Evolutionary conservation across 352 stramenopile species (phyloP), one percentile per base, ranked within the genome.

Genomic region (Phytophthora boehmeriae): DNA sequence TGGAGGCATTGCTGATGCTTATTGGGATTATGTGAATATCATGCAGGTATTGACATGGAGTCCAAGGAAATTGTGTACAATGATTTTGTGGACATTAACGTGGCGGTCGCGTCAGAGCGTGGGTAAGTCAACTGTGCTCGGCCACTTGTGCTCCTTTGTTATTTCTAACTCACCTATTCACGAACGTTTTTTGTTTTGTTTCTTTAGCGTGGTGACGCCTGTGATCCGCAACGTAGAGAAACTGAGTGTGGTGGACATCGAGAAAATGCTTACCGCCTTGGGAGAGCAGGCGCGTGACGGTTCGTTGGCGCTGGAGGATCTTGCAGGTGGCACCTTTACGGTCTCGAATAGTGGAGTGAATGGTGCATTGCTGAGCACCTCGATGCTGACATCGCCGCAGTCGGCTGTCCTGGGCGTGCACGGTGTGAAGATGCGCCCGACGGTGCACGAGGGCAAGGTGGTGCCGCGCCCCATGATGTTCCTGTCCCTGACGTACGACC

Each of bases 391-490:
- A 75, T 88, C 93, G 19, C 98, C 98, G 32, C 98, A 99, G 72
- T 98, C 88, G 54, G 98, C 98, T 44, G 98, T 99, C 73, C 88
- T 99, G 34, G 96, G 97, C 55, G 98, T 99, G 85, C 98, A 99
- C 76, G 96, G 95, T 36, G 98, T 98, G 32, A 98, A 99, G 80
- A 97, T 98, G 89, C 86, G 97, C 59, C 84, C 97, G 32, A 88
- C 96, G 4, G 89, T 99, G 30, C 66, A 87, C 19, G 83, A 86
- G 56, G 97, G 97, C 49, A 87, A 99, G 73, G 83, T 99, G 41
- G 94, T 99, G 54, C 86, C 97, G 16, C 78, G 97, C 50, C 98
- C 98, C n/a, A 99, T 99, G 97, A 99, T 99, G 98, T 99, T 99
- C 72, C 80, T 99, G 42, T 98, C 98, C 43, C 86, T 99, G 43